A percentile compares a stretch with the other conserved stretches of the same genome.
These are phyloP conservation scores for Ceriops zippeliana DNA, from an alignment of 345 rosid genomes.

Conservation along the genomic window DNA sequence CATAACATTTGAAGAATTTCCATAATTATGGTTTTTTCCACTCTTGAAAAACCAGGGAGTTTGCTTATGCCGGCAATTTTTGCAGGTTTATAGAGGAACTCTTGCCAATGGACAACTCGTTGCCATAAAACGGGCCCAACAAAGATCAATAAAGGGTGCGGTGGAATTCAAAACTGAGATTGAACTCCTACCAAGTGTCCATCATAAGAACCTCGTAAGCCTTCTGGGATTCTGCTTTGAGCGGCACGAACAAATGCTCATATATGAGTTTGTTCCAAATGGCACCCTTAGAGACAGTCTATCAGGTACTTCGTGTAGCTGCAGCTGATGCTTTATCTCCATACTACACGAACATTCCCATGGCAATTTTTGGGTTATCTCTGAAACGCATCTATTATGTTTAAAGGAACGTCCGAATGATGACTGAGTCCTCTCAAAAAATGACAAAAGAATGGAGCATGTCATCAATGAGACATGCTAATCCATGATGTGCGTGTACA, in stretches of 20 bases:
- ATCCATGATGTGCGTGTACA: no score
- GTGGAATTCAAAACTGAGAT: conserved; percentile 29
- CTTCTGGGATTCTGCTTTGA: conserved; percentile 29
- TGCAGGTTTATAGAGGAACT: conserved; percentile 30
- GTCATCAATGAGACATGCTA: no score
- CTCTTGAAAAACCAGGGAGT: not conserved
- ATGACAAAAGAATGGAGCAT: no score
- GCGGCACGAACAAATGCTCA: conserved; percentile 25
- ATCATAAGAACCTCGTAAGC: conserved; percentile 29
- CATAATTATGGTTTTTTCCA: not conserved
- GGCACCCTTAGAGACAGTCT: conserved; percentile 25
- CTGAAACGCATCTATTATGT: no score
- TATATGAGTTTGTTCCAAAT: conserved; percentile 24
- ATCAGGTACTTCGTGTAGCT: conserved; percentile 14
- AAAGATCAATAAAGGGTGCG: conserved; percentile 25
- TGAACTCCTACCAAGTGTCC: conserved; percentile 30
- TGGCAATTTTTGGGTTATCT: not conserved
- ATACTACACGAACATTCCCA: not conserved
- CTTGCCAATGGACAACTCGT: conserved; percentile 22
- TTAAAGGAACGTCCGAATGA: no score
- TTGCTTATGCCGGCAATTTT: not conserved
- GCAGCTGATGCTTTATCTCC: not conserved
- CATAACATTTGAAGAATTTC: no score
- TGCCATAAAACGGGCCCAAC: conserved; percentile 27
- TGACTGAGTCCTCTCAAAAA: no score